Percentiles rank a stretch among this genome's conserved stretches.
phyloP scores from a whole-genome alignment of 2,329 filamentous ascomycete genomes.

The Graphium sp. region DNA sequence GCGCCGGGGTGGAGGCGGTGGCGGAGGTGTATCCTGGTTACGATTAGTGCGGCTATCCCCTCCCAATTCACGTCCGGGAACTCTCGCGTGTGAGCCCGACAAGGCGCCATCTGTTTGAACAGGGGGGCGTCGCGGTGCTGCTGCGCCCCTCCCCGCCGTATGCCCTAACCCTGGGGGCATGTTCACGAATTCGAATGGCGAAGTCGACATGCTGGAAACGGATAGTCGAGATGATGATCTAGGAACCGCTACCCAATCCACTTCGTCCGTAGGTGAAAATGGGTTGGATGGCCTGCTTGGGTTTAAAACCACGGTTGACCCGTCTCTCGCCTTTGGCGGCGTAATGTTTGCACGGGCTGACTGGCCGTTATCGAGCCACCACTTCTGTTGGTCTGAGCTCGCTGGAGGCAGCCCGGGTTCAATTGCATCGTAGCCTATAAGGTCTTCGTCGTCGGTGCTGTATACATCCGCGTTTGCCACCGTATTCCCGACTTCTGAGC shows the following conservation, averaged over 20 bases:
- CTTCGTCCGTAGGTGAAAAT: constrained; percentile 55
- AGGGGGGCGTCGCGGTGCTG: too few species aligned
- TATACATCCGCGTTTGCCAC: constrained; percentile 32
- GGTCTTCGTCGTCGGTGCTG: constrained; percentile 61
- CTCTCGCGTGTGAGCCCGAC: too few species aligned
- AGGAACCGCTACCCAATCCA: constrained; percentile 65
- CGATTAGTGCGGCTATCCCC: too few species aligned
- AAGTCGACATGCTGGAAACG: constrained; percentile 39
- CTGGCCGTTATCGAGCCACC: constrained; percentile 55
- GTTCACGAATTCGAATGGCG: constrained; percentile 40
- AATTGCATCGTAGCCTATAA: constrained; percentile 67
- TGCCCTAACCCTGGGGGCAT: too few species aligned
- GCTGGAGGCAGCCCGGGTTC: constrained; percentile 59
- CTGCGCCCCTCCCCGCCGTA: too few species aligned
- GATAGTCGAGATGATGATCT: constrained; percentile 34
- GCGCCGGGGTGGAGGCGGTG: constrained; percentile 26
- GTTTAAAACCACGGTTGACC: constrained; percentile 49
- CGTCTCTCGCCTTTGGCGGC: constrained; percentile 36
- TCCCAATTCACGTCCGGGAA: too few species aligned
- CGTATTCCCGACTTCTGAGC: constrained; percentile 46
- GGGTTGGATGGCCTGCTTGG: constrained; percentile 65
- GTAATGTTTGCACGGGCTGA: constrained; percentile 58
- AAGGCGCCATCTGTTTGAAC: too few species aligned
- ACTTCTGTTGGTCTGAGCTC: constrained; percentile 51
- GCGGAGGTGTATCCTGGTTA: constrained; percentile 23